Conservation (phyloP, 331 rosid species). For the Malus hybrid region DNA sequence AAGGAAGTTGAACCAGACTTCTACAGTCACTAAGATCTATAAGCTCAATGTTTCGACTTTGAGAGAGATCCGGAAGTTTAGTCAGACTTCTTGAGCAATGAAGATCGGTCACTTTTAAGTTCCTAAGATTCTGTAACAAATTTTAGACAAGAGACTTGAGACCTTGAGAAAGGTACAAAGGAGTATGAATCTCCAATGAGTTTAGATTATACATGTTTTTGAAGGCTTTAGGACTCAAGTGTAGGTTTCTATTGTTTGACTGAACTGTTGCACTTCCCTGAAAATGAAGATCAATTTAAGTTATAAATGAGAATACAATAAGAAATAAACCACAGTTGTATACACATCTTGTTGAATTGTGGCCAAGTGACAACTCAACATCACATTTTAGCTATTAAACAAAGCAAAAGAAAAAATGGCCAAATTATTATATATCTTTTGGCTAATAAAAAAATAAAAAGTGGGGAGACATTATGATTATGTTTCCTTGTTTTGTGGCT, state of each 20-base stretch:
- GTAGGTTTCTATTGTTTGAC: neutral
- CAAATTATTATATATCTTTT: too few species aligned
- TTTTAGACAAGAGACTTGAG: neutral
- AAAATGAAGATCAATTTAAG: neutral
- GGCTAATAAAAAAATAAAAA: too few species aligned
- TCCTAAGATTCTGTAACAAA: neutral
- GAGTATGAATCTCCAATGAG: too few species aligned
- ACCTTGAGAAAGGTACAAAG: neutral
- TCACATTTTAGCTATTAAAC: too few species aligned
- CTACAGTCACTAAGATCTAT: neutral
- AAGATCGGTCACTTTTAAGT: neutral
- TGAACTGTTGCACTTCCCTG: neutral
- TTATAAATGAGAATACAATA: neutral
- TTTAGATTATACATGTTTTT: neutral
- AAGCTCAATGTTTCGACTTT: neutral
- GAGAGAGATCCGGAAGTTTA: neutral
- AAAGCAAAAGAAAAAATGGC: too few species aligned
- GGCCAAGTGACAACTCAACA: too few species aligned
- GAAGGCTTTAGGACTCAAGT: neutral
- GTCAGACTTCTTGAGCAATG: accelerated
- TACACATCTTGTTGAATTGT: too few species aligned
- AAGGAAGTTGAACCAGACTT: neutral
- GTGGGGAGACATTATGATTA: too few species aligned
- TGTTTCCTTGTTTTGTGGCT: too few species aligned
- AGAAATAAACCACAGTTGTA: too few species aligned